Percentiles rank a stretch among this genome's conserved stretches.
Evolutionary conservation across 2,329 filamentous ascomycete species (phyloP).

Genomic region (Aureobasidium lini): DNA sequence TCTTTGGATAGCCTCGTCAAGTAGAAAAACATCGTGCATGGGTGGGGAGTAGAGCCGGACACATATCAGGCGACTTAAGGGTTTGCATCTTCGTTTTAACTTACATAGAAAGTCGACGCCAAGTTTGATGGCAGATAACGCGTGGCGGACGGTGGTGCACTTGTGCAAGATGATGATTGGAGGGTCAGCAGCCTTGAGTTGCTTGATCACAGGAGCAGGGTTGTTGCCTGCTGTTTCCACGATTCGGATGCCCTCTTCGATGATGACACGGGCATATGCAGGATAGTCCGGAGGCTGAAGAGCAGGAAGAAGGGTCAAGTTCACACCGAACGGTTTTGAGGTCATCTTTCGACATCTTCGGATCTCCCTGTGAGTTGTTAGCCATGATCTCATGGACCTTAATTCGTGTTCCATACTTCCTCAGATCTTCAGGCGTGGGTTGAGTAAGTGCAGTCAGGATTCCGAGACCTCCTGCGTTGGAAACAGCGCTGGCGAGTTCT

Average conservation of each 20-base stretch:
- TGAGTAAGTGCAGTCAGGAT: constrained; percentile 86
- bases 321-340: constrained; percentile 77
- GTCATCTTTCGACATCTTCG: constrained; percentile 75
- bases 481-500: constrained; percentile 66
- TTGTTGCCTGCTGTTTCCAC: constrained; percentile 91
- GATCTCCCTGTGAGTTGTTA: constrained; percentile 54
- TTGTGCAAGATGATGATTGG: constrained; percentile 79
- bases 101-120: constrained; percentile 86
- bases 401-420: constrained; percentile 41
- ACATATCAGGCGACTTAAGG: too few relatives aligned
- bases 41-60: too few relatives aligned
- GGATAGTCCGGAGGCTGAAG: constrained; percentile 86
- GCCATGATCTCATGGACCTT: not conserved
- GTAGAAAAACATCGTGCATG: too few relatives aligned
- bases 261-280: constrained; percentile 84
- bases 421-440: constrained; percentile 82
- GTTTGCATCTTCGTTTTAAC: too few relatives aligned
- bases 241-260: constrained; percentile 84
- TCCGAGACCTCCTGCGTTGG: constrained; percentile 74
- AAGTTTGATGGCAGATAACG: constrained; percentile 81
- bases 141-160: constrained; percentile 93
- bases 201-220: constrained; percentile 81
- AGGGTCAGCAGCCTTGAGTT: constrained; percentile 68
- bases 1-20: too few relatives aligned
- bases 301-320: constrained; percentile 86